These are phyloP conservation scores for Clavispora phyllophila DNA, from an alignment of 805 yeast species.

Conservation along the genomic window DNA sequence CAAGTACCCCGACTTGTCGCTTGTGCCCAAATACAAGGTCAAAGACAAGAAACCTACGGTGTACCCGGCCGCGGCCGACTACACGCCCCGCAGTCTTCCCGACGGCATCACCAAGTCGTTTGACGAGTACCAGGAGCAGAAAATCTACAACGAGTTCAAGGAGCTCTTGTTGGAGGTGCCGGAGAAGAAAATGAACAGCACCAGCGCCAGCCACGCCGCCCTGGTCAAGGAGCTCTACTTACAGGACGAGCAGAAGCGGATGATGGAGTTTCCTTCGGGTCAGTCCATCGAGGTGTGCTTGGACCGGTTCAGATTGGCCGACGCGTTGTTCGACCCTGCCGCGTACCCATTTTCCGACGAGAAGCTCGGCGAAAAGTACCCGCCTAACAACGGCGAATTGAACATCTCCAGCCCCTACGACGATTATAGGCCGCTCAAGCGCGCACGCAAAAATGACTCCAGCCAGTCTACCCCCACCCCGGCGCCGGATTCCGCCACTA, in stretches of 20 bases:
- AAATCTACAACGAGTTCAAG: slow-evolving; percentile 67
- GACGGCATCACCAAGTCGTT: slow-evolving; percentile 42
- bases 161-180: slow-evolving; percentile 62
- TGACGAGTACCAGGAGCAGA: slow-evolving; percentile 50
- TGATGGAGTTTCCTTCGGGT: slow-evolving; percentile 76
- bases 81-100: slow-evolving; percentile 18
- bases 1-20: slow-evolving; percentile 24
- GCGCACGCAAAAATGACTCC: slow-evolving; percentile 45
- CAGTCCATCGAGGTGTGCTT: slow-evolving; percentile 54
- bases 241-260: slow-evolving; percentile 32
- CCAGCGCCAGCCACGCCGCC: slow-evolving; percentile 17
- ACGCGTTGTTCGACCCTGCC: slow-evolving; percentile 66
- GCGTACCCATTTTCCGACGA: slow-evolving; percentile 31
- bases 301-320: slow-evolving; percentile 62
- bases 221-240: slow-evolving; percentile 23
- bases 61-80: slow-evolving; percentile 27
- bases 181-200: slow-evolving; percentile 24
- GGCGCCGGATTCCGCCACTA: slow-evolving; percentile 11
- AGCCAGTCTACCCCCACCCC: slow-evolving; percentile 25
- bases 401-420: slow-evolving; percentile 43
- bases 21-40: slow-evolving; percentile 42
- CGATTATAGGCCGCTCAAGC: slow-evolving; percentile 71
- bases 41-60: slow-evolving; percentile 38
- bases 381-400: slow-evolving; percentile 48
- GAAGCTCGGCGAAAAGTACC: slow-evolving; percentile 22